Percentiles rank a stretch among this genome's conserved stretches.
These are phyloP conservation scores for Diaporthe sp. DNA, from an alignment of 2,329 filamentous ascomycete species.

Conservation along the genomic window DNA sequence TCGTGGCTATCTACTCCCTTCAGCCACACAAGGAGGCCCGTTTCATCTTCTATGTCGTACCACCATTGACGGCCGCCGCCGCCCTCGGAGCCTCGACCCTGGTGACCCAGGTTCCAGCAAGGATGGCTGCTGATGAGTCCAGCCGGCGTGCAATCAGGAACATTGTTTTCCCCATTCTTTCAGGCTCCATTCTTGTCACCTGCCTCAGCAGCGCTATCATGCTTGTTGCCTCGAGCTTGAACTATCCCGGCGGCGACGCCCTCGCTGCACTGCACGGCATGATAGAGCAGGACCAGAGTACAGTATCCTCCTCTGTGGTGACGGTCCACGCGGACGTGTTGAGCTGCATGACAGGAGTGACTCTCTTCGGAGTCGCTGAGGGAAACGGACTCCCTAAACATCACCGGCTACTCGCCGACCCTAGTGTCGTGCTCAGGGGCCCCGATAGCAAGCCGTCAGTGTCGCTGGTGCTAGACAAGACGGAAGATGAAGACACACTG, in stretches of 20 bases:
- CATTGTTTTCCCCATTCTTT: constrained; percentile 65
- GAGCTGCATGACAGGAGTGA: constrained; percentile 79
- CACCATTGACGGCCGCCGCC: constrained; percentile 82
- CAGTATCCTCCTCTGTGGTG: constrained; percentile 51
- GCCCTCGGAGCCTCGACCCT: constrained; percentile 80
- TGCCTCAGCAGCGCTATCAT: constrained; percentile 74
- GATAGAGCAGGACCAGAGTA: constrained; percentile 48
- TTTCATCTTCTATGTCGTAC: constrained; percentile 91
- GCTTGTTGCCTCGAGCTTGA: constrained; percentile 85
- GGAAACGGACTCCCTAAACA: constrained; percentile 51
- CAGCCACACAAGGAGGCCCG: constrained; percentile 97
- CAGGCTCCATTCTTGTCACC: constrained; percentile 69
- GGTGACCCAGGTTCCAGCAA: constrained; percentile 55
- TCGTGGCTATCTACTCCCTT: constrained; percentile 83
- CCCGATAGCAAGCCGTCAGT: constrained; percentile 22
- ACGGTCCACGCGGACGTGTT: constrained; percentile 74
- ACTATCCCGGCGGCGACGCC: constrained; percentile 93
- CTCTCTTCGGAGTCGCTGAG: constrained; percentile 68
- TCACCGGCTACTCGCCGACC: constrained; percentile 45
- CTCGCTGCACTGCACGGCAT: constrained; percentile 66
- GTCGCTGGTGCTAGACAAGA: constrained; percentile 69
- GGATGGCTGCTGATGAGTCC: constrained; percentile 23
- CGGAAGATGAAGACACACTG: constrained; percentile 64
- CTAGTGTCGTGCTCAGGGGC: constrained; percentile 17
- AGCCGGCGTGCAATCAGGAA: constrained; percentile 57